Base-by-base conservation (phyloP, 2,329 filamentous ascomycete genomes). In the Rhynchosporium secalis region DNA sequence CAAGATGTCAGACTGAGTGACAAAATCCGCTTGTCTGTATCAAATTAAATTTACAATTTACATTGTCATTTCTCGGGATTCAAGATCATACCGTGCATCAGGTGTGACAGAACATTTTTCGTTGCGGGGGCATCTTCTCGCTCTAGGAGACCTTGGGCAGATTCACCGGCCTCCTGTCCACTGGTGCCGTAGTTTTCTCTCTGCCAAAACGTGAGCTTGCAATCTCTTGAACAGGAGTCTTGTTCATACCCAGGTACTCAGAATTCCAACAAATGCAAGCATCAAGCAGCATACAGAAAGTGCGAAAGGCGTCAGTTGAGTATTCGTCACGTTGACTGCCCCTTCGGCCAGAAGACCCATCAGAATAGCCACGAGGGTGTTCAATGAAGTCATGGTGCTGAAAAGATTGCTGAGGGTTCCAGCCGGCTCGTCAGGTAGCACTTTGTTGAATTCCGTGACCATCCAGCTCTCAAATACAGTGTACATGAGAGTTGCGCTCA, bases 381-480 rank as follows among this genome's bases (percentile, higher is more conserved):
- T 86, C 62, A 83, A 68, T 1, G 78, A 79, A 2, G 79, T 79
- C 73, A 82, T 79, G 29, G 76, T 75, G 5, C 80, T 81, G 67
- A 84, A 85, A 4, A 86, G 78, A 40, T 75, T 71, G 58, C 78
- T 78, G 26, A 86, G 74, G 31, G 77, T 52, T 75, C 76, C 15
- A 74, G 69, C 28, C 73, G 74, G 36, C 28, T 78, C 73, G 38
- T 76, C 75, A 2, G 81, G 67, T 15, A 76, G 76, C 40, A 77
- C 71, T 36, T 75, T 71, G 58, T 82, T 79, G 66, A 79, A 86
- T 66, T 86, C 83, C 47, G 80, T 79, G 31, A 86, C 79, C 76
- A 86, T 82, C 83, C 84, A 87, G 66, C 80, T 83, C 72, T 87
- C 83, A 66, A 86, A 86, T 2, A 80, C 81, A 46, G 78, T 83